These are phyloP conservation scores for Stellera chamaejasme DNA, from an alignment of 345 rosid genomes.

Conservation along the genomic window DNA sequence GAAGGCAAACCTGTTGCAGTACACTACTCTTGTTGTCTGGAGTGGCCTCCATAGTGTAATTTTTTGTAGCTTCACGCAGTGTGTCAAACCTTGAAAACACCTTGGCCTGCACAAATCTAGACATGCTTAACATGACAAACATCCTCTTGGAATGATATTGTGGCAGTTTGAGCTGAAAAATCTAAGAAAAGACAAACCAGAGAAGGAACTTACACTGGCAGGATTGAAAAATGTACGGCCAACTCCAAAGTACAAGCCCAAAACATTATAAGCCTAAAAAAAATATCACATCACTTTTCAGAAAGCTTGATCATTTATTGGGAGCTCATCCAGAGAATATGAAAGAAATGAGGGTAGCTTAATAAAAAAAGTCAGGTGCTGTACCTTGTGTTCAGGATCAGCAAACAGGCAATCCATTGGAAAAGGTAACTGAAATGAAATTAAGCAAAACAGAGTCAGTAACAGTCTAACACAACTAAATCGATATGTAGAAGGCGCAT, in stretches of 20 bases:
- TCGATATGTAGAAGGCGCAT: no score
- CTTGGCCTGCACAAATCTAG: conserved; percentile 34
- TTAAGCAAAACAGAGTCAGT: no score
- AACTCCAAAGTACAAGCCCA: conserved; percentile 47
- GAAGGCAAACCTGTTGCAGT: conserved; percentile 60
- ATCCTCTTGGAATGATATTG: background rate
- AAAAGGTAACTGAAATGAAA: conserved; percentile 40
- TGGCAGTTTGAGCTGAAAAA: no score
- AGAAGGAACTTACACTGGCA: conserved; percentile 32
- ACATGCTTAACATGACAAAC: background rate
- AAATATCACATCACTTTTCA: conserved; percentile 8
- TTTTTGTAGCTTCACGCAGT: conserved; percentile 46
- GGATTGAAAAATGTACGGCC: conserved; percentile 62
- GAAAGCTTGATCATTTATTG: background rate
- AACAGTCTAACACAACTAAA: no score
- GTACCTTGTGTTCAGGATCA: conserved; percentile 60
- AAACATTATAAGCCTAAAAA: conserved; percentile 46
- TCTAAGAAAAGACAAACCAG: background rate
- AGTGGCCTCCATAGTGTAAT: conserved; percentile 78
- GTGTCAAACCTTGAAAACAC: conserved; percentile 58
- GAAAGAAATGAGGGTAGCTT: background rate
- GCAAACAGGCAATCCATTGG: conserved; percentile 60
- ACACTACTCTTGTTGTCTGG: conserved; percentile 77
- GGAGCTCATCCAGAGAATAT: no score
- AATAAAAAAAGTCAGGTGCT: background rate